These are phyloP conservation scores for Pichia pseudocactophila DNA, from an alignment of 805 yeast species.

Conservation along the genomic window DNA sequence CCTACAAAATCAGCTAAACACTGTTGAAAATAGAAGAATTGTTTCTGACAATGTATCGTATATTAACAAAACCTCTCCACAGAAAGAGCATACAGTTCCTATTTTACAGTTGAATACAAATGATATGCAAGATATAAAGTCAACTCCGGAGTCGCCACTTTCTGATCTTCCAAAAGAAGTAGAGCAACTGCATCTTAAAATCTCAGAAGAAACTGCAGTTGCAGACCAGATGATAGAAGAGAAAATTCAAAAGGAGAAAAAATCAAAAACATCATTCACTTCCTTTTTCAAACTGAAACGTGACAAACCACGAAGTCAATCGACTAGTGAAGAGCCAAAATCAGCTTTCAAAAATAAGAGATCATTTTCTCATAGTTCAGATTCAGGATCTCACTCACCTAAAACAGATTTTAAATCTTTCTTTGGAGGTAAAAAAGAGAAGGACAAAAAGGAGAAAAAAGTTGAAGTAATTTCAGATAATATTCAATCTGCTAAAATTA, in stretches of 20 bases:
- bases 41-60: background rate
- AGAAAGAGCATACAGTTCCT: background rate
- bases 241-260: constrained; percentile 6
- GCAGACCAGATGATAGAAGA: background rate
- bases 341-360: constrained; percentile 3
- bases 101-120: background rate
- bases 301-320: constrained; percentile 10
- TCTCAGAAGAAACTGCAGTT: no score
- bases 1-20: background rate
- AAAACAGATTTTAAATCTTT: constrained; percentile 12
- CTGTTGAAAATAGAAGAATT: background rate
- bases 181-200: background rate
- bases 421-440: constrained; percentile 8
- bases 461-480: background rate
- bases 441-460: background rate
- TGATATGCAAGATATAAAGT: no score
- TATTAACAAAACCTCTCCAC: background rate
- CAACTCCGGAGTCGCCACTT: background rate
- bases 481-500: background rate
- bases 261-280: constrained; percentile 12
- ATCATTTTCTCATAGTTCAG: constrained; percentile 6
- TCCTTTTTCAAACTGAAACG: constrained; percentile 14
- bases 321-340: constrained; percentile 3
- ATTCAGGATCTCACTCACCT: constrained; percentile 6
- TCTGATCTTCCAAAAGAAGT: background rate